Base-by-base conservation (phyloP, 2,329 filamentous ascomycete genomes). In the Penicillium italicum region DNA sequence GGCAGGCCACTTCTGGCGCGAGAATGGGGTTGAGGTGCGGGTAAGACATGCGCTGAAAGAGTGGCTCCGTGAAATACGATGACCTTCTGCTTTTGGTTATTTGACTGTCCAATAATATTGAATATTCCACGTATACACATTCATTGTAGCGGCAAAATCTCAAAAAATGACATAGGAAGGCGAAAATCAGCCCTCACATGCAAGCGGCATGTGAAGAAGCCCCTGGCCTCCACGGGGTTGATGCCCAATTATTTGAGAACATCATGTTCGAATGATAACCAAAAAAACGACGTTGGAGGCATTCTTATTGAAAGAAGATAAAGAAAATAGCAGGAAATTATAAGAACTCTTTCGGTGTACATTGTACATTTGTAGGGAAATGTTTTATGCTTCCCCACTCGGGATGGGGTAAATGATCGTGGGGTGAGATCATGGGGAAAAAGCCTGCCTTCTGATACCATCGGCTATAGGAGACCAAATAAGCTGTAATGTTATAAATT, bases 1-100 rank as follows among this genome's bases (percentile, higher is more conserved):
- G 0, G 84, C 82, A 0, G 83, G 84, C 0, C 85, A 87, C 65
- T 88, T 88, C 61, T 88, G 85, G 85, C 67, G 76, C 10, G 84
- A 87, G 60, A 71, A 77, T 43, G 79, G 79, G 9, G 81, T 79
- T 26, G 70, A 77, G 63, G 56, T 51, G 46, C 64, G 70, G 62
- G 69, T 80, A 50, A 72, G 76, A 60, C 58, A 58, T 24, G 67
- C 68, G 2, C 61, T 82, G 50, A 70, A 66, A 51, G 62, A 67
- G 20, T 82, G 79, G 79, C 63, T 75, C 40, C 43, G 54, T 53
- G 59, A 57, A 48, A 58, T 61, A 37, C 41, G 31, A 43, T 62
- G 24, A 26, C 8, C 16, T 33, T 43, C 14, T 31, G 11, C 5
- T 31, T 16, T 31, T 22, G 28, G 30, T 33, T 42, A 42, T 18